A percentile compares a stretch with the other conserved stretches of the same genome.
These are phyloP conservation scores for Plantago elongata DNA, from an alignment of 257 asterid species.

Conservation along the genomic window DNA sequence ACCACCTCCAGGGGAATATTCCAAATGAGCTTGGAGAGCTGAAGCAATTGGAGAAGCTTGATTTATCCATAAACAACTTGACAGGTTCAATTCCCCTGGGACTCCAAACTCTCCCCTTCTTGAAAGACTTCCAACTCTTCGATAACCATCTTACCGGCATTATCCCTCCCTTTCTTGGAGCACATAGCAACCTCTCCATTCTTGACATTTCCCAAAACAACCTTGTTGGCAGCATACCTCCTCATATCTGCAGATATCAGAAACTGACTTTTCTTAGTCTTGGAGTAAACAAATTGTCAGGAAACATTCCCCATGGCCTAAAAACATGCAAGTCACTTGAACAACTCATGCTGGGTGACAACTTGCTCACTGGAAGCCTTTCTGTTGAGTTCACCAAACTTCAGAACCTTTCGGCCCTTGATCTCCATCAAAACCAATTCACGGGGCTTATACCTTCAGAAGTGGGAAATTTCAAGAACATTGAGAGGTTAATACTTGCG, in stretches of 20 bases:
- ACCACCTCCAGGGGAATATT: constrained; percentile 52
- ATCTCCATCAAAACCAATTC: constrained; percentile 62
- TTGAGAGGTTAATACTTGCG: constrained; percentile 72
- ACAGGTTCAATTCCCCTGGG: constrained; percentile 65
- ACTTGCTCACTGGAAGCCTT: constrained; percentile 70
- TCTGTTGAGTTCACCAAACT: constrained; percentile 60
- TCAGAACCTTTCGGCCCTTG: constrained; percentile 72
- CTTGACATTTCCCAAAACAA: constrained; percentile 69
- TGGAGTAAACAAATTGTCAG: constrained; percentile 62
- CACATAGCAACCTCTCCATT: constrained; percentile 49
- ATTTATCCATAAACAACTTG: constrained; percentile 68
- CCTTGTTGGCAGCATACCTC: constrained; percentile 68
- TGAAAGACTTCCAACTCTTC: constrained; percentile 67
- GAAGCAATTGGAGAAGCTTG: constrained; percentile 45
- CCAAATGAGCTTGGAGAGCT: constrained; percentile 57
- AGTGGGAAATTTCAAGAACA: constrained; percentile 47
- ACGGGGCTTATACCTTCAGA: constrained; percentile 64
- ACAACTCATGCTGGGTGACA: constrained; percentile 78
- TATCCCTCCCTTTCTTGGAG: constrained; percentile 68
- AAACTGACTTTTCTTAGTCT: constrained; percentile 61
- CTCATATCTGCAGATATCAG: constrained; percentile 48
- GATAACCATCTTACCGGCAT: constrained; percentile 59
- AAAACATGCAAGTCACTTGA: constrained; percentile 74
- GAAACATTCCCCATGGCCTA: constrained; percentile 70
- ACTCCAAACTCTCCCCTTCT: constrained; percentile 52